Evolutionary conservation across 2,329 filamentous ascomycete genomes (phyloP).

Genomic region (Tolypocladium guangdongense): DNA sequence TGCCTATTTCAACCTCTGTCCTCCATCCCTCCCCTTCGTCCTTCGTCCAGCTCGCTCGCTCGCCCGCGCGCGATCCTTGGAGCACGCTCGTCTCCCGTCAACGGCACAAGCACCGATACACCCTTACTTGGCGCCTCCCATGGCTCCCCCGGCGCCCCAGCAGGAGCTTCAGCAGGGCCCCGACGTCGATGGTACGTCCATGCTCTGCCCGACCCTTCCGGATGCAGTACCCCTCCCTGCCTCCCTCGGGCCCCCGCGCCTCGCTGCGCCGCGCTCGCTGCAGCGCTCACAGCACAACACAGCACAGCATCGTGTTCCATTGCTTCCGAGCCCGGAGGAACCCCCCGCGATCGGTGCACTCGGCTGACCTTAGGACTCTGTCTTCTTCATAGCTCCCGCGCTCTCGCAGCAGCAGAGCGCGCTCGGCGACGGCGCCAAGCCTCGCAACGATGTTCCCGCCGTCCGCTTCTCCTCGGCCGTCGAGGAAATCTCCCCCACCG

Average conservation of each 20-base stretch:
- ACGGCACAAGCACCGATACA: neutral
- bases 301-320: neutral
- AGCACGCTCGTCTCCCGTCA: neutral
- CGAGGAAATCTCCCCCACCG: constrained; percentile 48
- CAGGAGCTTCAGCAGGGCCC: constrained; percentile 4
- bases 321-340: neutral
- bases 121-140: neutral
- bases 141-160: constrained; percentile 6
- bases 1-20: neutral
- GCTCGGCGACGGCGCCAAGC: constrained; percentile 8
- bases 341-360: neutral
- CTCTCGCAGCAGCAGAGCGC: neutral
- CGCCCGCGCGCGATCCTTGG: neutral
- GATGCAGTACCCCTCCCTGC: constrained; percentile 1
- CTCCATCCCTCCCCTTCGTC: neutral
- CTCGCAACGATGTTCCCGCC: constrained; percentile 25
- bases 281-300: neutral
- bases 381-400: neutral
- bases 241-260: neutral
- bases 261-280: neutral
- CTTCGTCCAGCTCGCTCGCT: neutral
- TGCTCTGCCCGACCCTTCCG: constrained; percentile 4
- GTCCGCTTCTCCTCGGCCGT: constrained; percentile 64
- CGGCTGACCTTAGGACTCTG: neutral
- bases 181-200: constrained; percentile 7